Base-by-base conservation (phyloP, 305 asterid genomes). In the Fraxinus latifolia region DNA sequence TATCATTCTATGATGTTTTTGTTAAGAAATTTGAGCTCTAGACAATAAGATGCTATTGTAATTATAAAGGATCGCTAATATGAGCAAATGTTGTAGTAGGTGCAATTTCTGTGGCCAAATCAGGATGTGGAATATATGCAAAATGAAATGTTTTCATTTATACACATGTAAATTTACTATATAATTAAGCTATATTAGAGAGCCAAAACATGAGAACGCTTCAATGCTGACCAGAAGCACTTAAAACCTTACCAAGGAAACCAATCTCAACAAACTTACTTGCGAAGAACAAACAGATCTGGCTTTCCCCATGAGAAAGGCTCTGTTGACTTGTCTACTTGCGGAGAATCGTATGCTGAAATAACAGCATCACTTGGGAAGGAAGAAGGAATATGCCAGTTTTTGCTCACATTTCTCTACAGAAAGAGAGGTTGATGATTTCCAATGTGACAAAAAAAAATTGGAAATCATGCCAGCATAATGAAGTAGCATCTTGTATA, bases 341-440 rank as follows among this genome's bases (percentile, higher is more conserved):
- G 98, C 2, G 99, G 98, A 87, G 96, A 89, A 78, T 81, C 87
- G 84, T 96, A 94, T 36, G 98, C 99, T 17, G 91, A 89, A 82
- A 91, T 88, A 84, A 96, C 98, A 37, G 92, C 93, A 85, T 90
- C 95, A 85, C 98, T 94, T 25, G 99, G 99, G 86, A 94, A 94
- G 33, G 98, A 79, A 74, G 96, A 84, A 82, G 98, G 94, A 77
- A 96, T 85, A 82, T 96, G 97, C 98, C 99, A 93, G 87, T 94
- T 94, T 90, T 96, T 96, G 91, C 99, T 96, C 84, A 96, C 97
- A 80, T 93, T 96, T 89, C 99, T 92, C 98, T 94, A 93, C 85
- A 75, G 7, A 79, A 55, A 74, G 17, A 77, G 34, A 17, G 78
- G 65, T 62, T 6, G 39, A 67, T 27, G 44, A 81, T 32, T 32